Conservation (phyloP, 2,329 filamentous ascomycete species). For the Diaporthe longicolla region DNA sequence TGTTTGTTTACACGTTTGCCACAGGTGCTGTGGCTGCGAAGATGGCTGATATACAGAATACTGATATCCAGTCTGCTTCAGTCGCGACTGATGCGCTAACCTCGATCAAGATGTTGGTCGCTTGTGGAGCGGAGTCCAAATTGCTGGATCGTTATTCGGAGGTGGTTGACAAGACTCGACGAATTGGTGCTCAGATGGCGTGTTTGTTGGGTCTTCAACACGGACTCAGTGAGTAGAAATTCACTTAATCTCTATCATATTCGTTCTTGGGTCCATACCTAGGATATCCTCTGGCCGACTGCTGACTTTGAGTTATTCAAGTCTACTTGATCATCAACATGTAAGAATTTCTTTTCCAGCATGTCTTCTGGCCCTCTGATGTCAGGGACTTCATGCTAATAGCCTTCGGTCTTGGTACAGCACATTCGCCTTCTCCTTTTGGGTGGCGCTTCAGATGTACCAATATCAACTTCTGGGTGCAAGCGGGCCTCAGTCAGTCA, state of each 20-base stretch:
- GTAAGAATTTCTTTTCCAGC: not conserved
- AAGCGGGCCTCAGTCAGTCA: slow-evolving; percentile 65
- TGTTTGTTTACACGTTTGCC: slow-evolving; percentile 61
- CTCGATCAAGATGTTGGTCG: slow-evolving; percentile 67
- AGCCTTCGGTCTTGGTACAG: slow-evolving; percentile 32
- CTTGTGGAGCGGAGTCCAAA: slow-evolving; percentile 71
- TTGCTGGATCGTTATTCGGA: slow-evolving; percentile 66
- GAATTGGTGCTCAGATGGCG: slow-evolving; percentile 63
- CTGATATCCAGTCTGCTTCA: slow-evolving; percentile 70
- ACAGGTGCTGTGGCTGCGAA: slow-evolving; percentile 70
- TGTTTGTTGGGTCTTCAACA: slow-evolving; percentile 60
- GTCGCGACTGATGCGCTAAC: slow-evolving; percentile 68
- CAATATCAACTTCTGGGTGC: slow-evolving; percentile 58
- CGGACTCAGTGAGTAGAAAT: slow-evolving; percentile 63
- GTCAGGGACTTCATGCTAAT: not conserved
- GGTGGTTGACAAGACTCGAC: slow-evolving; percentile 67
- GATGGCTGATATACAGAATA: slow-evolving; percentile 58
- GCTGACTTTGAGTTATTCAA: not conserved
- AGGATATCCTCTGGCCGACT: not conserved
- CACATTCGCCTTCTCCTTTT: slow-evolving; percentile 71
- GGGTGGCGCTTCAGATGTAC: slow-evolving; percentile 71
- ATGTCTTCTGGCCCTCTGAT: not conserved
- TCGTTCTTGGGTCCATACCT: too few relatives aligned
- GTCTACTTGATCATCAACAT: slow-evolving; percentile 1
- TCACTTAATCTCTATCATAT: too few relatives aligned